phyloP scores from a whole-genome alignment of 257 asterid species.

The Capsicum rhomboideum region DNA sequence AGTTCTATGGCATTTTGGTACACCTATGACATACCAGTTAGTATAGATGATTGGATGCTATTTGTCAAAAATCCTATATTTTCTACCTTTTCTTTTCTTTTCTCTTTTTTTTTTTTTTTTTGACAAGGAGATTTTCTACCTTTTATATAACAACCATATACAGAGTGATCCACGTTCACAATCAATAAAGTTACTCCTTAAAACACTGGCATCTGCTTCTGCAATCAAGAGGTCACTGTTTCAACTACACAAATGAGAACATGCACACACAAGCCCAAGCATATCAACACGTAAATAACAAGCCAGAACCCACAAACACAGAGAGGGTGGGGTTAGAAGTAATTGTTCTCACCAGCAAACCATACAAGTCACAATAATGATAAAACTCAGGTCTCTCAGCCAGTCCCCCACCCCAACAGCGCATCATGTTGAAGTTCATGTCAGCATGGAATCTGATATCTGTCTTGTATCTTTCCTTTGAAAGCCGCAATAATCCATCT shows the following conservation, averaged over 20 bases:
- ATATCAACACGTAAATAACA: background rate
- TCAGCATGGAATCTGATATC: conserved; percentile 96
- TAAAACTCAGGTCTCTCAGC: conserved; percentile 98
- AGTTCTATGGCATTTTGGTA: background rate
- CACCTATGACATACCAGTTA: background rate
- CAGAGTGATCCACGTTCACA: background rate
- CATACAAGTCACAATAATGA: conserved; percentile 82
- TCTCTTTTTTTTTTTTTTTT: background rate
- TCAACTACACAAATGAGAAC: background rate
- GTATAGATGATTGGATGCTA: background rate
- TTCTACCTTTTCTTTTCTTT: background rate
- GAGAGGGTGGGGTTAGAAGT: background rate
- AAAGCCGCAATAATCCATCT: conserved; percentile 85
- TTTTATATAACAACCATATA: background rate
- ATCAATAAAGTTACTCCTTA: background rate
- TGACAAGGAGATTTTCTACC: background rate
- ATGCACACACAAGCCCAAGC: background rate
- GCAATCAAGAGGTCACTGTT: background rate
- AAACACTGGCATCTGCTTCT: background rate
- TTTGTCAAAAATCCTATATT: background rate
- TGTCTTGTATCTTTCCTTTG: conserved; percentile 70
- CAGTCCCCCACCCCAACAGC: conserved; percentile 98
- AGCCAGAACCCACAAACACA: background rate
- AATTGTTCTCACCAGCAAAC: conserved; percentile 57
- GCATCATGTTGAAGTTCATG: conserved; percentile 97